Percentiles rank a stretch among this genome's conserved stretches.
These are phyloP conservation scores for Globisporangium acanthophoron DNA, from an alignment of 352 stramenopile genomes.

Conservation along the genomic window DNA sequence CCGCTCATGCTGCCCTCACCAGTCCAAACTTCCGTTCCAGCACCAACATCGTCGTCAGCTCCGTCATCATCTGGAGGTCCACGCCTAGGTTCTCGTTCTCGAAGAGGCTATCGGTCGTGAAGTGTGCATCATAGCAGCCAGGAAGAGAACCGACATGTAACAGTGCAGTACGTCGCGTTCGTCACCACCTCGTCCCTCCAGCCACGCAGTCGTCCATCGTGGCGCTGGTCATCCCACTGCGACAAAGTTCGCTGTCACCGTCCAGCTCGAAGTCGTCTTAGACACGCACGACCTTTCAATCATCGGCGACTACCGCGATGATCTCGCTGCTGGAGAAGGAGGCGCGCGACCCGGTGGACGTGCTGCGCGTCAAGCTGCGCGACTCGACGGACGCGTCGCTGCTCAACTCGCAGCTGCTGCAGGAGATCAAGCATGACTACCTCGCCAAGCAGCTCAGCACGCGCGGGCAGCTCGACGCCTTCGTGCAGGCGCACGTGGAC, in stretches of 20 bases:
- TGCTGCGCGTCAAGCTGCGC: conserved; percentile 78
- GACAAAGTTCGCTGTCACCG: too few relatives aligned
- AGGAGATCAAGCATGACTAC: conserved; percentile 85
- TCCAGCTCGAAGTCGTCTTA: too few relatives aligned
- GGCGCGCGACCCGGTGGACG: conserved; percentile 74
- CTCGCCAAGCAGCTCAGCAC: conserved; percentile 64
- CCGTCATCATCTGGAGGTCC: background rate
- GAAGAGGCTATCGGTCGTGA: background rate
- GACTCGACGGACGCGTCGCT: conserved; percentile 77
- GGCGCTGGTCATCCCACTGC: too few relatives aligned
- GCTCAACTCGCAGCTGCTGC: conserved; percentile 77
- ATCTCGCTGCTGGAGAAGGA: conserved; percentile 83
- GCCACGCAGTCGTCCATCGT: background rate
- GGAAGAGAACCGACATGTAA: too few relatives aligned
- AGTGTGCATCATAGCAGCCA: too few relatives aligned
- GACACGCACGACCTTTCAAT: background rate
- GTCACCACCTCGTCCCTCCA: background rate
- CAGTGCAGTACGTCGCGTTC: too few relatives aligned
- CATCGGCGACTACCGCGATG: conserved; percentile 17
- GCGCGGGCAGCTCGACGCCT: conserved; percentile 63
- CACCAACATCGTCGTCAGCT: background rate
- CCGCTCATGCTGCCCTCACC: background rate
- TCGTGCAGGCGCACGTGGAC: conserved; percentile 74
- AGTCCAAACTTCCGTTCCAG: background rate
- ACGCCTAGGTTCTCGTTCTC: background rate